These are phyloP conservation scores for Sarocladiaceae sp. DNA, from an alignment of 2,329 filamentous ascomycete genomes.

Conservation along the genomic window DNA sequence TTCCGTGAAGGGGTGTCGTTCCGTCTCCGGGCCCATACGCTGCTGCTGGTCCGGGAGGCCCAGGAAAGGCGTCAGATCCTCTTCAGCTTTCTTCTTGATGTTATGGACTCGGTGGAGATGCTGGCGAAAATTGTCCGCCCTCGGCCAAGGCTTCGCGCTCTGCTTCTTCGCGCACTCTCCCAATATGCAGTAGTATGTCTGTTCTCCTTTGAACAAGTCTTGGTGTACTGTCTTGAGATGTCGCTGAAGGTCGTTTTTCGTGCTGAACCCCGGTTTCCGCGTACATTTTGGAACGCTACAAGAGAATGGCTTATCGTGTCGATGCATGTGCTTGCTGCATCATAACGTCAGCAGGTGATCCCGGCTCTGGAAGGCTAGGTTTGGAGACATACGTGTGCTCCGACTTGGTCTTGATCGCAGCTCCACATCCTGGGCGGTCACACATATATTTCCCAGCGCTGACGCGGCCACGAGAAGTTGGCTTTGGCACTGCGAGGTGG, in stretches of 20 bases:
- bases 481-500: background rate
- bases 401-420: constrained; percentile 43
- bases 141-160: constrained; percentile 65
- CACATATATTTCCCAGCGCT: background rate
- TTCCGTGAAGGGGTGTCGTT: background rate
- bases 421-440: background rate
- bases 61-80: constrained; percentile 25
- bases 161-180: constrained; percentile 18
- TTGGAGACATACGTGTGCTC: constrained; percentile 49
- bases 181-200: constrained; percentile 20
- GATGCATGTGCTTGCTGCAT: constrained; percentile 67
- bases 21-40: no score
- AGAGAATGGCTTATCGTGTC: constrained; percentile 63
- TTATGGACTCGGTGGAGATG: constrained; percentile 70
- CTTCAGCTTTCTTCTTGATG: constrained; percentile 28
- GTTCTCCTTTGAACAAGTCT: constrained; percentile 29
- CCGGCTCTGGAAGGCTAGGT: background rate
- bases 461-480: background rate
- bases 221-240: constrained; percentile 71
- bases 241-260: constrained; percentile 74
- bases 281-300: constrained; percentile 57
- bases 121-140: constrained; percentile 81
- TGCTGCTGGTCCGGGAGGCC: background rate
- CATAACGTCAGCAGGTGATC: constrained; percentile 16
- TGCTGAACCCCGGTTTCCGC: constrained; percentile 61